Evolutionary conservation across 2,329 filamentous ascomycete genomes (phyloP).

Genomic region (Didymella glomerata): DNA sequence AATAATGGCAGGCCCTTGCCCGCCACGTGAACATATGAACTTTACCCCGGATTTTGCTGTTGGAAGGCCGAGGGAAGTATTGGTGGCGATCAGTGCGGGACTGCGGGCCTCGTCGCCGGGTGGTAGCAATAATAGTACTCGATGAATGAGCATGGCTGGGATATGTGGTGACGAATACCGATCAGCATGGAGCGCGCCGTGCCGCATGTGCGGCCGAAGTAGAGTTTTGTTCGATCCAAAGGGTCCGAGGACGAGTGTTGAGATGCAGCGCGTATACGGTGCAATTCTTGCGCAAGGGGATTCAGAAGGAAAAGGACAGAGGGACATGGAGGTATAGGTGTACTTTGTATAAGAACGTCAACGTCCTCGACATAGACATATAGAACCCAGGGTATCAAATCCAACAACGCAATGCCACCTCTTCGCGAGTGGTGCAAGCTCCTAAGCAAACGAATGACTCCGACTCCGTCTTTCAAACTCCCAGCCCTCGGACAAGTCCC

Average conservation of each 20-base stretch:
- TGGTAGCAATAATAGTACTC: too few relatives aligned
- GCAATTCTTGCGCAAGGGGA: background rate
- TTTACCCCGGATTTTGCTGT: constrained; percentile 10
- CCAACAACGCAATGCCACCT: background rate
- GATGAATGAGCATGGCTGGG: background rate
- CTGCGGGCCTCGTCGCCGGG: constrained; percentile 6
- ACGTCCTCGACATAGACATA: background rate
- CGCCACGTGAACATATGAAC: constrained; percentile 1
- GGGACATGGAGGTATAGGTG: background rate
- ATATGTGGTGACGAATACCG: background rate
- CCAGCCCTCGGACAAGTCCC: constrained; percentile 7
- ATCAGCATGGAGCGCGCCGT: constrained; percentile 10
- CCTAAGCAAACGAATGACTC: background rate
- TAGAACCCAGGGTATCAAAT: background rate
- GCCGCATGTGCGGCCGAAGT: background rate
- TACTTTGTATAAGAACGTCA: background rate
- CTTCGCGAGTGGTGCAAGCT: too few relatives aligned
- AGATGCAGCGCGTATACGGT: background rate
- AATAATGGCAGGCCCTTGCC: background rate
- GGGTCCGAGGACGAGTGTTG: background rate
- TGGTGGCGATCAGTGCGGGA: constrained; percentile 2
- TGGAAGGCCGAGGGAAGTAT: background rate
- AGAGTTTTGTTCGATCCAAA: background rate
- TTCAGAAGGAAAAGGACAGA: background rate
- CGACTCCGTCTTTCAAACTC: background rate